Conservation (phyloP, 2,329 filamentous ascomycete genomes). For the Sordariomycetes sp. region DNA sequence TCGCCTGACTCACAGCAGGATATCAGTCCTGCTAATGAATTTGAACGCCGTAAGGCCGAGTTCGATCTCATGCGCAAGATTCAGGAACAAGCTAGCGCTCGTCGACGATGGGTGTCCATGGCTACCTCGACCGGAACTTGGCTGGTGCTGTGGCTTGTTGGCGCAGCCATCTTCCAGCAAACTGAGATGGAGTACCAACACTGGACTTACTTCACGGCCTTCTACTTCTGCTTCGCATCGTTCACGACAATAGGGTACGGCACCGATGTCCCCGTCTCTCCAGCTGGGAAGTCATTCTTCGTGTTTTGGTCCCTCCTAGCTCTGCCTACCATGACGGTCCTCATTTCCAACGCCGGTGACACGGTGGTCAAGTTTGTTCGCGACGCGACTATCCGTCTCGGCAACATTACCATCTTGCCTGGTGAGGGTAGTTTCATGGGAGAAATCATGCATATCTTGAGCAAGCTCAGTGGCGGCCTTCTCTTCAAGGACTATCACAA, state of each 20-base stretch:
- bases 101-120: slow-evolving; percentile 68
- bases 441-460: slow-evolving; percentile 33
- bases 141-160: slow-evolving; percentile 68
- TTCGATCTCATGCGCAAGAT: slow-evolving; percentile 78
- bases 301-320: slow-evolving; percentile 88
- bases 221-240: slow-evolving; percentile 82
- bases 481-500: slow-evolving; percentile 20
- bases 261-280: slow-evolving; percentile 67
- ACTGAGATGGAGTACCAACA: slow-evolving; percentile 42
- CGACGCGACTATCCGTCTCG: slow-evolving; percentile 45
- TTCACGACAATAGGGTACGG: slow-evolving; percentile 85
- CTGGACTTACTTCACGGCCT: slow-evolving; percentile 68
- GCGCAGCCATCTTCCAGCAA: slow-evolving; percentile 62
- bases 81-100: slow-evolving; percentile 53
- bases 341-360: slow-evolving; percentile 76
- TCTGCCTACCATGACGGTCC: slow-evolving; percentile 78
- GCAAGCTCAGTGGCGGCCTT: slow-evolving; percentile 31
- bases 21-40: slow-evolving; percentile 26
- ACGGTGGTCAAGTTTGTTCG: slow-evolving; percentile 62
- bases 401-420: slow-evolving; percentile 52
- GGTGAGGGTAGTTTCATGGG: slow-evolving; percentile 39
- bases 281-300: slow-evolving; percentile 75
- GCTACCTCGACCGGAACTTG: slow-evolving; percentile 59
- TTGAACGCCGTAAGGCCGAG: slow-evolving; percentile 56
- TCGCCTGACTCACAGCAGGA: background rate